Evolutionary conservation across 2,329 filamentous ascomycete species (phyloP).

Genomic region (Metarhizium brunneum): DNA sequence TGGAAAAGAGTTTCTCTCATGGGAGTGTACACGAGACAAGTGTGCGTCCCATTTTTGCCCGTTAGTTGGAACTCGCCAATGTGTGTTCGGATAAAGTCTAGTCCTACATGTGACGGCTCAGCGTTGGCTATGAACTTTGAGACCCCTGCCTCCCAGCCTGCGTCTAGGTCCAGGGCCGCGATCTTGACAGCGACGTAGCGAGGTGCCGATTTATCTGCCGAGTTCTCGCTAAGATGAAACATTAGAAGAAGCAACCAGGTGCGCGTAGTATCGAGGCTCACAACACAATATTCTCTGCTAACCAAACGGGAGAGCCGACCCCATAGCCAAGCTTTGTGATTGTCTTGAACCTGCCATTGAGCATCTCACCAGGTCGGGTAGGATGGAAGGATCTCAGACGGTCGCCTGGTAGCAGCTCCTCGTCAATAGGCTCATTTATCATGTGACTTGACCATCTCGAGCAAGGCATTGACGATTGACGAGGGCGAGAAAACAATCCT

Average conservation of each 20-base stretch:
- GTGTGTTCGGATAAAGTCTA: slow-evolving; percentile 4
- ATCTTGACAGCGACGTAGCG: not conserved
- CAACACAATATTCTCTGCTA: slow-evolving; percentile 18
- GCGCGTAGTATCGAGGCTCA: not conserved
- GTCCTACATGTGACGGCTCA: slow-evolving; percentile 10
- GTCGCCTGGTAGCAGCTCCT: slow-evolving; percentile 9
- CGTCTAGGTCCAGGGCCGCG: slow-evolving; percentile 9
- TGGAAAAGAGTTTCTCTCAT: slow-evolving; percentile 13
- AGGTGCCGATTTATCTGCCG: not conserved
- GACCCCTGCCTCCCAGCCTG: slow-evolving; percentile 4
- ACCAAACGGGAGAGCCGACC: slow-evolving; percentile 27
- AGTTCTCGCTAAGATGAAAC: not conserved
- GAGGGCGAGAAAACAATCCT: not conserved
- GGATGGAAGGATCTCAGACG: slow-evolving; percentile 10
- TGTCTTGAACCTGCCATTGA: slow-evolving; percentile 24
- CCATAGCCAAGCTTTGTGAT: slow-evolving; percentile 27
- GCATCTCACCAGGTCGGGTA: slow-evolving; percentile 15
- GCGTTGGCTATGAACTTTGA: slow-evolving; percentile 8
- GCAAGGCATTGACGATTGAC: not conserved
- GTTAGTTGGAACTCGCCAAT: slow-evolving; percentile 10
- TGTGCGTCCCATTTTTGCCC: slow-evolving; percentile 9
- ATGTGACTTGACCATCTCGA: not conserved
- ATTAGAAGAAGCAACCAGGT: not conserved
- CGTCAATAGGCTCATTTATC: slow-evolving; percentile 9
- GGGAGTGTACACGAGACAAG: slow-evolving; percentile 13